These are phyloP conservation scores for Naematelia encephala DNA, from an alignment of 768 basidiomycete species.

Conservation along the genomic window DNA sequence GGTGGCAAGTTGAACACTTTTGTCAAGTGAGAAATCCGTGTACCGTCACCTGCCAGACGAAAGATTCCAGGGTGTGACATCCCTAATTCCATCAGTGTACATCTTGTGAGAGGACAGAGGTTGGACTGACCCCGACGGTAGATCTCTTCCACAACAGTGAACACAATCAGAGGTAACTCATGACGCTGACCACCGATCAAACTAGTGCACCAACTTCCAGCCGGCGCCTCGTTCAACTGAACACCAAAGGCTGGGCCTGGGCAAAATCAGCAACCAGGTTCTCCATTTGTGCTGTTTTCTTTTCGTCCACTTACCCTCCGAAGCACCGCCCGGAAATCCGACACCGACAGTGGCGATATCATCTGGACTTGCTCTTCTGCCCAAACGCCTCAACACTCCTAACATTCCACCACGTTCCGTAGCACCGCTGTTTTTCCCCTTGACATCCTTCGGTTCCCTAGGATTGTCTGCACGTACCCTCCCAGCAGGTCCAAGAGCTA, in stretches of 20 bases:
- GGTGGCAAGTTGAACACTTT: constrained; percentile 38
- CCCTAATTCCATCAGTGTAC: constrained; percentile 15
- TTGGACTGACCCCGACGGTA: constrained; percentile 36
- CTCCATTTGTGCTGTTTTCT: neutral
- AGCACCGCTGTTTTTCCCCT: neutral
- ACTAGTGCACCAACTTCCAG: constrained; percentile 33
- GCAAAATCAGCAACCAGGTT: neutral
- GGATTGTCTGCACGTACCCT: neutral
- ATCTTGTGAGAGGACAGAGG: neutral
- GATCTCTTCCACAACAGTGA: constrained; percentile 43
- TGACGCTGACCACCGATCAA: constrained; percentile 40
- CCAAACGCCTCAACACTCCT: constrained; percentile 27
- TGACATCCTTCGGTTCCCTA: neutral
- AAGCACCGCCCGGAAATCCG: neutral
- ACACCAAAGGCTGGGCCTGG: constrained; percentile 42
- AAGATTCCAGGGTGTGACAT: constrained; percentile 44
- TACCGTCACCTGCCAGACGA: constrained; percentile 40
- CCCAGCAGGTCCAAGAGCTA: too few relatives aligned
- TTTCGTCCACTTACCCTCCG: neutral
- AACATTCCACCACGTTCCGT: constrained; percentile 20
- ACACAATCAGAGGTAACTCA: constrained; percentile 41
- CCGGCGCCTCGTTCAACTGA: constrained; percentile 26
- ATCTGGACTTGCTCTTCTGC: constrained; percentile 11
- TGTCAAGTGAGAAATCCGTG: constrained; percentile 33
- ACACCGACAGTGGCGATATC: neutral